Evolutionary conservation across 2,329 filamentous ascomycete species (phyloP), one percentile per base, ranked within the genome.

Genomic region (Ophioceras dolichostomum): DNA sequence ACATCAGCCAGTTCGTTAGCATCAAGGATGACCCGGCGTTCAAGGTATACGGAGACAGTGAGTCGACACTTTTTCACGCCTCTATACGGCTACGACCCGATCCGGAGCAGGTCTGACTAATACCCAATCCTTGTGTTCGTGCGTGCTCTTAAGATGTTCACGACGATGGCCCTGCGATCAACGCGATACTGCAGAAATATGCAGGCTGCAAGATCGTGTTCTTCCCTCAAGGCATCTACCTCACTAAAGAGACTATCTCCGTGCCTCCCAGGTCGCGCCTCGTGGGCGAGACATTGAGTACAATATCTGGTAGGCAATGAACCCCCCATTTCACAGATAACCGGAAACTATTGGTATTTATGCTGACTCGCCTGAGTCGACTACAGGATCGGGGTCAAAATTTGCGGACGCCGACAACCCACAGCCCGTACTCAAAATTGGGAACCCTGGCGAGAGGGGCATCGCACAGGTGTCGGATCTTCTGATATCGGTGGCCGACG

Each of bases 401-500:
- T 76, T 73, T 55, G 59, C 64, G 36, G 59, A 73, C 47, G 57
- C 62, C 8, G 55, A 54, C 31, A 64, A 63, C 32, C 76, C 77
- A 0, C 56, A 67, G 27, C 66, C 72, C 1, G 70, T 81, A 1
- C 62, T 81, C 2, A 59, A 67, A 36, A 65, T 82, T 13, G 78
- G 76, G 21, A 62, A 62, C 12, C 49, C 61, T 2, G 75, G 76
- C 4, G 71, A 82, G 17, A 57, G 60, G 7, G 79, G 79, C 10
- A 58, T 53, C 2, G 65, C 80, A 6, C 76, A 83, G 50, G 73
- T 75, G 59, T 70, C 68, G 3, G 79, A 84, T 46, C 70, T 79
- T 56, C 67, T 82, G 29, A 65, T 84, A 32, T 68, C 70, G 42
- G 77, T 76, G 2, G 62, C 67, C 41, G 76, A 77, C 5, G 65